Base-by-base conservation (phyloP, 768 basidiomycete species). In the Tricholoma sp. region DNA sequence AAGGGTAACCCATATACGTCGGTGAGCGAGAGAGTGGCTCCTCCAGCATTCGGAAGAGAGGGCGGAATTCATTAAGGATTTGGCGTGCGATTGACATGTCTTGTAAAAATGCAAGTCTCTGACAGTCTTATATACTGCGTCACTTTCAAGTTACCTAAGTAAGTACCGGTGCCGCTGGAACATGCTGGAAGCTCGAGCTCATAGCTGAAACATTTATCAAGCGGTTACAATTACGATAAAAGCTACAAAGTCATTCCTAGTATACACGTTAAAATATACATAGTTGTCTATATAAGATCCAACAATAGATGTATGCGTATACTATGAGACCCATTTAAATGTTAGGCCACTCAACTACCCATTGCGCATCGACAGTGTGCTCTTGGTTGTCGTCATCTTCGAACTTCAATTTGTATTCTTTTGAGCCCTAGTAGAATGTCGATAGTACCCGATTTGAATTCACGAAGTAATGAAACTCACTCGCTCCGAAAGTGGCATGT, bases 311-410 rank as follows among this genome's bases (percentile, higher is more conserved):
- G 17, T 18, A 18, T 18, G 41, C 8, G n/a, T n/a, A n/a, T n/a
- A n/a, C 41, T 6, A 9, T 4, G 9, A 36, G 6, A 6, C 7
- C 42, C 20, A 20, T 32, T 56, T 36, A 59, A 42, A 68, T 48
- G 20, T 80, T 78, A 33, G 89, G 89, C 81, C 86, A 91, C 67
- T 91, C 90, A 29, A 93, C 89, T 7, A 94, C 91, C 79, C 79
- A 85, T 52, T 88, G 83, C 1, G 89, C 87, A n/a, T 80, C 72
- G 20, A 94, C 89, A 34, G 77, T 63, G 63, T 91, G 88, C 57
- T 88, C 86, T 68, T 89, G 88, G 63, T 90, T 86, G 60, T 91
- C 91, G 60, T 94, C 91, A 60, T 93, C 91, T 67, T 94, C 91
- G 60, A 94, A 94, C 65, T 88, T 89, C 24, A 94, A 78, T 68